Percentiles rank a stretch among this genome's conserved stretches.
Conservation (phyloP, 2,329 filamentous ascomycete genomes). For the Alternaria postmessia region DNA sequence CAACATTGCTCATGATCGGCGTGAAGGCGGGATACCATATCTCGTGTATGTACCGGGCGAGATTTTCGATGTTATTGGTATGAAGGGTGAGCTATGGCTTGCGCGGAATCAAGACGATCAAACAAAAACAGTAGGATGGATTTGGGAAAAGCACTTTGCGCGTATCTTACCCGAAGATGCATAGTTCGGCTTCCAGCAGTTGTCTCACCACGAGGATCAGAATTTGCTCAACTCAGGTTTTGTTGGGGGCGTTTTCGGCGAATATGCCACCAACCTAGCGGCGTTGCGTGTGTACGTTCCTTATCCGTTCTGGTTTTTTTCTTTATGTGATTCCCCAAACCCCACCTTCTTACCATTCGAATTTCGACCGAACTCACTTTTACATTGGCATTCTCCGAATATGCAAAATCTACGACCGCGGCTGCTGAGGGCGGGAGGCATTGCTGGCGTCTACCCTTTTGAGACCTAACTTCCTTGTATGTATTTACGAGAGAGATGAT, state of each 20-base stretch:
- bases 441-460: slow-evolving; percentile 7
- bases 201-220: background rate
- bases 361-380: slow-evolving; percentile 5
- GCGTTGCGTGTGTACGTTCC: background rate
- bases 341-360: slow-evolving; percentile 6
- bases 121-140: slow-evolving; percentile 84
- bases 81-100: slow-evolving; percentile 97
- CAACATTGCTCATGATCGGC: slow-evolving; percentile 90
- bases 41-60: slow-evolving; percentile 95
- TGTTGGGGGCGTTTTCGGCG: slow-evolving; percentile 5
- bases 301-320: background rate
- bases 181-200: slow-evolving; percentile 13
- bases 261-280: background rate
- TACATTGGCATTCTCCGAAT: background rate
- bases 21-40: slow-evolving; percentile 95
- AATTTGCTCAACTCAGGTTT: slow-evolving; percentile 4
- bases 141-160: slow-evolving; percentile 97
- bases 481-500: slow-evolving; percentile 15
- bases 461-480: slow-evolving; percentile 12
- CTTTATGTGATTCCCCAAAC: slow-evolving; percentile 27
- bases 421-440: background rate
- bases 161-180: slow-evolving; percentile 50
- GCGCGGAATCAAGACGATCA: slow-evolving; percentile 96
- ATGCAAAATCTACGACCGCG: background rate
- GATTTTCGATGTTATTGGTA: slow-evolving; percentile 76